Conservation (phyloP, 192 early-diverging fungal genomes). For the Rhizophagus clarus region DNA sequence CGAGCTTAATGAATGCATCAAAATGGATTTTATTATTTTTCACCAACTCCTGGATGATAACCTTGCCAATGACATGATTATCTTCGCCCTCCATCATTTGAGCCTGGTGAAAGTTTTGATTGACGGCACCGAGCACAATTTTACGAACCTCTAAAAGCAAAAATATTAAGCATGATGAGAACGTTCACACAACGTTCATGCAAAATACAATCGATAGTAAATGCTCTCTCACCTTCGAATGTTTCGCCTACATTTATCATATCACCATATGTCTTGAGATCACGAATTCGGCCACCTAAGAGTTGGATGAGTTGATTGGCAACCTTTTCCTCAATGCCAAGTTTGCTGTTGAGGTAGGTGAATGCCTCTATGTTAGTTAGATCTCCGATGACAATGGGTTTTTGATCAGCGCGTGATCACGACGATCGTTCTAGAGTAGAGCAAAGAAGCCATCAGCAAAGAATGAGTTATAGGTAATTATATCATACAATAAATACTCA, state of each 20-base stretch:
- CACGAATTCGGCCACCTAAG: slow-evolving; percentile 18
- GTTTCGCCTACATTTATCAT: background rate
- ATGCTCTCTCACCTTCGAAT: slow-evolving; percentile 28
- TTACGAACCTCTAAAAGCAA: slow-evolving; percentile 32
- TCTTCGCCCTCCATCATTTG: background rate
- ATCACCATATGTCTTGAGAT: slow-evolving; percentile 27
- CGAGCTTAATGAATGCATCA: background rate
- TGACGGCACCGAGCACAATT: background rate
- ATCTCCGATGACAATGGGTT: slow-evolving; percentile 16
- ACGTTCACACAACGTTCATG: slow-evolving; percentile 10
- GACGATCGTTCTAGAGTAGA: slow-evolving; percentile 28
- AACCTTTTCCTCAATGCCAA: slow-evolving; percentile 8
- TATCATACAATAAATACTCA: slow-evolving; percentile 30
- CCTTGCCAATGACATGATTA: slow-evolving; percentile 27
- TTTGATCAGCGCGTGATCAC: background rate
- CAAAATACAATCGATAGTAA: slow-evolving; percentile 17
- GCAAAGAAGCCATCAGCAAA: slow-evolving; percentile 21
- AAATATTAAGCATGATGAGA: slow-evolving; percentile 31
- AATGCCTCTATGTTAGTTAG: slow-evolving; percentile 19
- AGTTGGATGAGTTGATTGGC: slow-evolving; percentile 24
- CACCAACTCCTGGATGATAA: slow-evolving; percentile 9
- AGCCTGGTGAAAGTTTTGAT: slow-evolving; percentile 19
- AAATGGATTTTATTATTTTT: background rate
- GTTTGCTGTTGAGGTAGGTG: slow-evolving; percentile 20
- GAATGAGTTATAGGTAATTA: slow-evolving; percentile 2